Evolutionary conservation across 2,329 filamentous ascomycete species (phyloP).

Genomic region (Pleoardoris graminearum): DNA sequence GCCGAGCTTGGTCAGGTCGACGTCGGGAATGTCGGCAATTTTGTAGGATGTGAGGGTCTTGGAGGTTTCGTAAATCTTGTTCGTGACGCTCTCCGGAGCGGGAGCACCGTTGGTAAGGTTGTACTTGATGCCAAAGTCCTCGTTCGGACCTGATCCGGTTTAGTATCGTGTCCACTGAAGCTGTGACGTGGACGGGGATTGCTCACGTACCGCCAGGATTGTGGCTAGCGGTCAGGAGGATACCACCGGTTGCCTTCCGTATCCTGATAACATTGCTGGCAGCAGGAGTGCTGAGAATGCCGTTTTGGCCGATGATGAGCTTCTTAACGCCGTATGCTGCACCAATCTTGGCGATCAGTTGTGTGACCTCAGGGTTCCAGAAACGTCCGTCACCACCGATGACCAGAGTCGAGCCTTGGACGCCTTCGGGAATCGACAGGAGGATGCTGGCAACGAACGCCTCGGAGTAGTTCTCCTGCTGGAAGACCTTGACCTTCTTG

Average conservation of each 20-base stretch:
- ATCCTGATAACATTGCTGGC: slow-evolving; percentile 96
- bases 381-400: slow-evolving; percentile 96
- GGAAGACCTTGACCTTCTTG: slow-evolving; percentile 98
- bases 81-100: slow-evolving; percentile 92
- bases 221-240: slow-evolving; percentile 94
- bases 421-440: slow-evolving; percentile 94
- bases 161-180: background rate
- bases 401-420: slow-evolving; percentile 83
- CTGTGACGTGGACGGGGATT: background rate
- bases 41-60: slow-evolving; percentile 93
- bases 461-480: slow-evolving; percentile 93
- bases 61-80: slow-evolving; percentile 94
- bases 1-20: slow-evolving; percentile 83
- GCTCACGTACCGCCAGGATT: slow-evolving; percentile 83
- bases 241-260: slow-evolving; percentile 92
- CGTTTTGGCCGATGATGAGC: slow-evolving; percentile 92
- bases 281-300: slow-evolving; percentile 94
- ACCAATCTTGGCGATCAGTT: slow-evolving; percentile 96
- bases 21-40: slow-evolving; percentile 80
- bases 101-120: slow-evolving; percentile 96
- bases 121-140: slow-evolving; percentile 99
- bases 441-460: slow-evolving; percentile 93
- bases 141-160: slow-evolving; percentile 69
- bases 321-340: slow-evolving; percentile 99
- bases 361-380: slow-evolving; percentile 96